Evolutionary conservation across 75 land plant species (phyloP), one percentile per base, ranked within the genome.

Genomic region (Pinus tabuliformis): DNA sequence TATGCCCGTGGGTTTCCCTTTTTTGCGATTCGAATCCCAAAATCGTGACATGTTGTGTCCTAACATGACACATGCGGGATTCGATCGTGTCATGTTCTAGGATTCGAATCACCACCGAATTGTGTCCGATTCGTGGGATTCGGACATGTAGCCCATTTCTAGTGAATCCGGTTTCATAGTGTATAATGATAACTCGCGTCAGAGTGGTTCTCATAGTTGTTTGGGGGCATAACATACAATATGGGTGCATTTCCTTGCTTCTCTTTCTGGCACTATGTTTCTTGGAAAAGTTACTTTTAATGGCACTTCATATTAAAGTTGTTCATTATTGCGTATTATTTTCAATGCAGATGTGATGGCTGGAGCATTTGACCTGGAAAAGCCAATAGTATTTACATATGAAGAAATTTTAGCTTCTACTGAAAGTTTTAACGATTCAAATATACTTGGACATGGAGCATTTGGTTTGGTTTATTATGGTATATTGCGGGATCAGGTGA

Each of bases 391-490:
- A 57, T 93, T 92, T 65, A 70, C 88, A 3, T 83, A 87, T 75
- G 87, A 91, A 74, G 96, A 93, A 75, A 82, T 93, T 57, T 74
- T 85, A 11, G 74, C 78, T 58, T 78, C 91, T 21, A 91, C 96
- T 28, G 94, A 91, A 65, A 77, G 82, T 21, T 93, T 91, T 77
- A 89, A 87, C 70, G 96, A 93, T 72, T 76, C 91, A 73, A 89
- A 83, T 79, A 64, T 91, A 57, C 86, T 93, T 61, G 96, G 96
- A 4, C 86, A 91, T 76, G 96, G 96, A 66, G 85, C 90, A 39
- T 91, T 87, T 87, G 96, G 96, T 68, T 85, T 90, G 61, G 93
- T 91, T 22, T 93, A 91, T 76, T 91, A 84, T 86, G 96, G 89
- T 14, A 20, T 87, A 56, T 82, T 93, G 28, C 83, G 81, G 4